Base-by-base conservation (phyloP, 768 basidiomycete genomes). In the Gelatoporia subvermispora region DNA sequence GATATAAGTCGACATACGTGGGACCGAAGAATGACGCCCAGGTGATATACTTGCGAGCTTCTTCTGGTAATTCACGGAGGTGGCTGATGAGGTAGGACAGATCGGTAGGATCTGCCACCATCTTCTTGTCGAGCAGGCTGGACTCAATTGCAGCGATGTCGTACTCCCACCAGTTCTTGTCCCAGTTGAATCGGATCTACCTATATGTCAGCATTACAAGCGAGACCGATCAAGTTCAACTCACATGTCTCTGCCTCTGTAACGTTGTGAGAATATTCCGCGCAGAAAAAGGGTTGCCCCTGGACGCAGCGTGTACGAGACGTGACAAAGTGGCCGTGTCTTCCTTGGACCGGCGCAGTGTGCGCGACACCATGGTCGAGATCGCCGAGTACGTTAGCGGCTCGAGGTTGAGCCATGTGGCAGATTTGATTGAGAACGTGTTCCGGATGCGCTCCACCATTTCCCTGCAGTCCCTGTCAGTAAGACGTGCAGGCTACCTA, bases 1-100 rank as follows among this genome's bases (percentile, higher is more conserved):
- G 34, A 16, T 9, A 15, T 15, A 17, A 9, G 28, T 24, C 38
- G 5, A 72, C 77, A 49, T 55, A 84, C 82, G 80, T 82, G 56
- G 84, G 77, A 3, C 85, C 86, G 53, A 87, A 85, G 59, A 85
- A 78, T 8, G 80, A 78, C 15, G 84, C 85, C 85, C 85, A 87
- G 35, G 76, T 65, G 15, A 88, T 68, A 59, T 82, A 87, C 51
- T 79, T 85, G 51, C 72, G 69, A 1, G 82, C 82, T 51, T 85
- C 84, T 24, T 77, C 75, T 2, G 80, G 77, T 17, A 87, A 70
- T 57, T 80, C 76, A 48, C 73, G 70, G 61, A 86, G 68, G 48
- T 81, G 81, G 15, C 75, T 68, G 35, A 75, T 72, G 41, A 87
- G 68, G 61, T 83, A 86, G 20, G 74, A 73, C 17, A 82, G 65